phyloP scores from a whole-genome alignment of 495 filamentous ascomycete species.

The Mycothermus thermophilus region DNA sequence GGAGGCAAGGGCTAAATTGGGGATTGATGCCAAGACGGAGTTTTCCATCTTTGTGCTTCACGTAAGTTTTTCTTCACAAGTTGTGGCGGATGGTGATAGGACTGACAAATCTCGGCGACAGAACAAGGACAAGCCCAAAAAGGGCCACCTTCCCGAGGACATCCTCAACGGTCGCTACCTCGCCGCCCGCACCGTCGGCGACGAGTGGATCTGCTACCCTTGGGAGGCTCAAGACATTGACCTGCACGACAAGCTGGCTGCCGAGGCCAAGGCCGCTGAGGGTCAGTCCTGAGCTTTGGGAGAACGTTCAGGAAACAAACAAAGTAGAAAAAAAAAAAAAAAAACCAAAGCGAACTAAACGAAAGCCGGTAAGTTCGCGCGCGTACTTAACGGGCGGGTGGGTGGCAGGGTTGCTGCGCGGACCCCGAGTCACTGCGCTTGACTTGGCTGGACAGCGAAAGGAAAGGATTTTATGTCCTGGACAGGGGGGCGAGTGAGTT shows the following conservation, averaged over 20 bases:
- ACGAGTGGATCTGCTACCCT: slow-evolving; percentile 99
- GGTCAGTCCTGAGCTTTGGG: no score
- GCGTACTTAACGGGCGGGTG: no score
- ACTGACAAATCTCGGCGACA: slow-evolving; percentile 20
- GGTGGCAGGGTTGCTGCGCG: no score
- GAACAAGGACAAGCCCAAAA: slow-evolving; percentile 96
- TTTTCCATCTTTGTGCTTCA: slow-evolving; percentile 94
- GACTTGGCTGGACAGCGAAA: no score
- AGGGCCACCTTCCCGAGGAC: slow-evolving; percentile 67
- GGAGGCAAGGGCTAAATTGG: slow-evolving; percentile 55
- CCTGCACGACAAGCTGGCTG: slow-evolving; percentile 67
- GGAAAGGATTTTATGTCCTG: no score
- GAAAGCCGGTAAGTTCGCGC: no score
- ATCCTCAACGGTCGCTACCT: slow-evolving; percentile 72
- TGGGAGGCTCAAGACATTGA: slow-evolving; percentile 98
- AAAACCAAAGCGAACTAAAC: no score
- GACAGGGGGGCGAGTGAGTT: no score
- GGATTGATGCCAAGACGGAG: slow-evolving; percentile 55
- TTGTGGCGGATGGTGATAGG: not conserved
- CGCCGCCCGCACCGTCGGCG: slow-evolving; percentile 72
- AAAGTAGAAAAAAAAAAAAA: not conserved
- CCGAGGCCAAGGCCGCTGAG: slow-evolving; percentile 25
- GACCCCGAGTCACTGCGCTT: no score
- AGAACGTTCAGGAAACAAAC: not conserved
- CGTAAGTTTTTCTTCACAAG: slow-evolving; percentile 45